Conservation (phyloP, 2,329 filamentous ascomycete species). For the Ophiostoma piceae region DNA sequence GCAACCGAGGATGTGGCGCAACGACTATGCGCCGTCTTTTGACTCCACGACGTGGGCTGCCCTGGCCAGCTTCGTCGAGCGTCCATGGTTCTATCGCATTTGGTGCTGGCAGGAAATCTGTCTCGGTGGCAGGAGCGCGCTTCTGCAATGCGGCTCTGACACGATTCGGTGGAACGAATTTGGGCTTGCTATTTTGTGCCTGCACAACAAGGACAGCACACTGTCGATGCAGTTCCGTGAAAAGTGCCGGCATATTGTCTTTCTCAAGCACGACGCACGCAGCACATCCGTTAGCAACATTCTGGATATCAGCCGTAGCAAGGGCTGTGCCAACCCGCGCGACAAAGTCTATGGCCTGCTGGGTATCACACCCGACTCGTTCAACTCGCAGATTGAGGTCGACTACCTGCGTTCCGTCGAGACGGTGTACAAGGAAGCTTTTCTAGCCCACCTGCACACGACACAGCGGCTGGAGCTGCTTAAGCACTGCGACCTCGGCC, state of each 20-base stretch:
- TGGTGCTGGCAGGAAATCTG: conserved; percentile 19
- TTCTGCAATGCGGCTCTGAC: conserved; percentile 14
- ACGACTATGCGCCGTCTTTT: conserved; percentile 15
- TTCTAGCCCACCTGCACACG: conserved; percentile 10
- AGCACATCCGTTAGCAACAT: conserved; percentile 18
- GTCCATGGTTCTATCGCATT: conserved; percentile 15
- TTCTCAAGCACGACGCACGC: conserved; percentile 15
- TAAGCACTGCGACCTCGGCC: conserved; percentile 14
- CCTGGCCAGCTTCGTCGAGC: conserved; percentile 1
- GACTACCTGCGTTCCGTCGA: conserved; percentile 16
- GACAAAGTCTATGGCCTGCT: conserved; percentile 19
- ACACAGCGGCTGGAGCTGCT: conserved; percentile 15
- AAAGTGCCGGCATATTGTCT: conserved; percentile 17
- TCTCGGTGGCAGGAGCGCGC: not conserved
- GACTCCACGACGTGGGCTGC: conserved; percentile 7
- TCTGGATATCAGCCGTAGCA: conserved; percentile 18
- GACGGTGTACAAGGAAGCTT: conserved; percentile 6
- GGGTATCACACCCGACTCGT: conserved; percentile 14
- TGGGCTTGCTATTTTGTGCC: conserved; percentile 5
- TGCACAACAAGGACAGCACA: conserved; percentile 20
- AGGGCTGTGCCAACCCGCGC: conserved; percentile 12
- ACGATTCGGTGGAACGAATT: conserved; percentile 13
- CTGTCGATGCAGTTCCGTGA: conserved; percentile 18
- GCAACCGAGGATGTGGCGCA: conserved; percentile 17
- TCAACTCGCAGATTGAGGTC: conserved; percentile 3